Evolutionary conservation across 2,329 filamentous ascomycete species (phyloP), one percentile per base, ranked within the genome.

Genomic region (Xylariaceae sp.): DNA sequence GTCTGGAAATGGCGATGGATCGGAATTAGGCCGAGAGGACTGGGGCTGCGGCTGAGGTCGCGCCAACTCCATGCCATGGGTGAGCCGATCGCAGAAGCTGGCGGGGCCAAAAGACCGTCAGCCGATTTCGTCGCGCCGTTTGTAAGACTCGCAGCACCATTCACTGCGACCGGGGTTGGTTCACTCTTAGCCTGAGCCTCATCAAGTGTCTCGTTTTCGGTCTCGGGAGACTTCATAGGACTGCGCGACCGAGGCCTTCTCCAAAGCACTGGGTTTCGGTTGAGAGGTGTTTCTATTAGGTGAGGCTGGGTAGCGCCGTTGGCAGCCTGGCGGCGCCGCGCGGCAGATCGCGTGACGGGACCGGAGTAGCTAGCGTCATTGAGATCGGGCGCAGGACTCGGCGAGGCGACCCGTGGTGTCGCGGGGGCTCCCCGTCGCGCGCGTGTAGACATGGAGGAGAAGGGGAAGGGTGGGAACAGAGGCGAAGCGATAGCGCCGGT

Each of bases 1-100:
- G 83, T 88, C 67, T 91, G 85, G 84, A 94, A 99, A 72, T 94
- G 88, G 62, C 90, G 82, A 74, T 99, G 94, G 68, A 99, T 93
- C 2, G 94, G 94, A 62, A 99, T 99, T 53, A 97, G 81, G 7
- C 94, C 94, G 3, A 97, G 82, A 8, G 94, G 94, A 68, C 90
- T 96, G 2, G 94, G 94, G 67, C 91, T 96, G 64, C 94, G 85
- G 69, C 91, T 96, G 72, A 97, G 84, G 71, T 93, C 90, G 62
- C 89, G 85, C 90, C 91, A 95, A 73, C 82, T 89, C 78, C 88
- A 89, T 63, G 87, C 86, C 3, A 39, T 52, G 8, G 58, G 47
- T 7, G 51, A 37, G 37, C 78, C 67, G 4, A 70, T 59, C 8
- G 81, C 76, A 23, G 82, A 80, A 34, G 83, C 78, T 2, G 88